phyloP scores from a whole-genome alignment of 2,329 filamentous ascomycete species.

The Dactylellina sp. region DNA sequence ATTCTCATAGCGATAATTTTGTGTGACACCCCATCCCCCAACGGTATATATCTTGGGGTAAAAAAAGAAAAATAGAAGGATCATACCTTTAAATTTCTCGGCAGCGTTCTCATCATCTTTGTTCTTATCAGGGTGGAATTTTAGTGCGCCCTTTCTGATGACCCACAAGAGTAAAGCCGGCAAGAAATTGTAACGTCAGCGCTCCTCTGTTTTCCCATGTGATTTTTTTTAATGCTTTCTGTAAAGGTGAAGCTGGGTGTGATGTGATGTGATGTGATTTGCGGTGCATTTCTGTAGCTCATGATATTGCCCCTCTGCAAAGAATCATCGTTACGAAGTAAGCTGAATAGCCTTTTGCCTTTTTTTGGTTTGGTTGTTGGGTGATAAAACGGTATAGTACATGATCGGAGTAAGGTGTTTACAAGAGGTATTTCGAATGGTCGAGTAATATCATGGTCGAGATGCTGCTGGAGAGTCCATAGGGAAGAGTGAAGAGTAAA shows the following conservation, averaged over 20 bases:
- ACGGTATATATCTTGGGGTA: conserved; percentile 3
- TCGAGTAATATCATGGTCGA: conserved; percentile 9
- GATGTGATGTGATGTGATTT: conserved; percentile 13
- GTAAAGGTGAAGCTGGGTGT: conserved; percentile 16
- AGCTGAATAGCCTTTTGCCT: conserved; percentile 57
- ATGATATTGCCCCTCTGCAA: conserved; percentile 57
- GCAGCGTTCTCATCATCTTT: conserved; percentile 84
- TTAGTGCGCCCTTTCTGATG: conserved; percentile 61
- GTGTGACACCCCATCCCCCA: conserved; percentile 3
- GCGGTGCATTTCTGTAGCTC: conserved; percentile 38
- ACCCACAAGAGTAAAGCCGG: conserved; percentile 35
- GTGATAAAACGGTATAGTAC: conserved; percentile 18
- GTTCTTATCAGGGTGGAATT: conserved; percentile 96
- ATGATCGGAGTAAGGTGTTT: conserved; percentile 17
- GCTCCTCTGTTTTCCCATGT: conserved; percentile 33
- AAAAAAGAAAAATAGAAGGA: conserved; percentile 1
- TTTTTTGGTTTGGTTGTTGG: conserved; percentile 20
- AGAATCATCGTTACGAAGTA: conserved; percentile 57
- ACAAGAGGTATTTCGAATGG: conserved; percentile 28
- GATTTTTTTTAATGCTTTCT: conserved; percentile 18
- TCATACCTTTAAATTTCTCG: conserved; percentile 88
- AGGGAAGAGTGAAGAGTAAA: conserved; percentile 43
- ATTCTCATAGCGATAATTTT: conserved; percentile 16
- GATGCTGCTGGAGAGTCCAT: neutral
- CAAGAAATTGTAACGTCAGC: conserved; percentile 50